Conservation (phyloP, 2,329 filamentous ascomycete species). For the Stachybotrys chlorohalonatus region DNA sequence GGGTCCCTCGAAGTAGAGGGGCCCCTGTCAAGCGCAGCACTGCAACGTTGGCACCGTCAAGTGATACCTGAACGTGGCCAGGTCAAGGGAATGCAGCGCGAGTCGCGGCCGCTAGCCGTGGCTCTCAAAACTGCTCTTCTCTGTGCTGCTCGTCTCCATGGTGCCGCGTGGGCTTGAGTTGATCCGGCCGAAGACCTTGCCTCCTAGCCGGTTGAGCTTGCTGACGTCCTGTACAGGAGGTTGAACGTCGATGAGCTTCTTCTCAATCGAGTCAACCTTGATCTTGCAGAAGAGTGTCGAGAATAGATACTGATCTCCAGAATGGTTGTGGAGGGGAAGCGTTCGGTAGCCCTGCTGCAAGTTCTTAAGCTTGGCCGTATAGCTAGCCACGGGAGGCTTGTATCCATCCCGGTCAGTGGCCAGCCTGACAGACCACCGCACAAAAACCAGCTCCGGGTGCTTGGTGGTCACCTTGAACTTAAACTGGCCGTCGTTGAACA, state of each 20-base stretch:
- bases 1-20: neutral
- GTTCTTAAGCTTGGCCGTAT: slow-evolving; percentile 84
- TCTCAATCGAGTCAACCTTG: slow-evolving; percentile 51
- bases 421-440: slow-evolving; percentile 87
- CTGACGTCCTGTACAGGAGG: slow-evolving; percentile 30
- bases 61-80: neutral
- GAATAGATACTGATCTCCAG: slow-evolving; percentile 89
- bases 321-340: slow-evolving; percentile 76
- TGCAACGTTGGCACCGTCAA: neutral
- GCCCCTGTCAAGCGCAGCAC: neutral
- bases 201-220: slow-evolving; percentile 47
- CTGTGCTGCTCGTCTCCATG: slow-evolving; percentile 41
- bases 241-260: slow-evolving; percentile 44
- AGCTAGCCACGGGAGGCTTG: slow-evolving; percentile 64
- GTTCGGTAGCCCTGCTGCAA: slow-evolving; percentile 90
- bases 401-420: slow-evolving; percentile 66
- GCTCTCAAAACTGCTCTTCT: slow-evolving; percentile 37
- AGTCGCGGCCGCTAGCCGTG: slow-evolving; percentile 9
- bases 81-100: neutral
- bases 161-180: slow-evolving; percentile 43
- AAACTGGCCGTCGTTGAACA: slow-evolving; percentile 67
- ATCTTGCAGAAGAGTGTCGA: slow-evolving; percentile 91
- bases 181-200: slow-evolving; percentile 48
- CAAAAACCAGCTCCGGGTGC: slow-evolving; percentile 85
- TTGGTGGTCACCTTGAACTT: slow-evolving; percentile 83